phyloP scores from a whole-genome alignment of 495 filamentous ascomycete species.

The Immersiella caudata region DNA sequence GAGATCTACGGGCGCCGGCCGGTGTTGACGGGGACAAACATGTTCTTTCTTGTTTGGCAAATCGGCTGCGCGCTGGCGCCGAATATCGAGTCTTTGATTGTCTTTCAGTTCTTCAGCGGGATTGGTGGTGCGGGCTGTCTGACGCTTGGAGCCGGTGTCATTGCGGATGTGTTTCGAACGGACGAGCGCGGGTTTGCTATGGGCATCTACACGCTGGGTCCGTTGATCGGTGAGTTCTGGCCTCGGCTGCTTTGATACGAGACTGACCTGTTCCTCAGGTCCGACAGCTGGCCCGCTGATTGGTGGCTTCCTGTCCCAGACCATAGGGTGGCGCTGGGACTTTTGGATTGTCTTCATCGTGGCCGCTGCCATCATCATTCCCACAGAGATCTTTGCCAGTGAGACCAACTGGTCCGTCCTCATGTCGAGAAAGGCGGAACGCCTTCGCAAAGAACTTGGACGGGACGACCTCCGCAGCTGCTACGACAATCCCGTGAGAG shows the following conservation, averaged over 20 bases:
- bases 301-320: constrained; percentile 58
- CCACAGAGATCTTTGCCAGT: constrained; percentile 52
- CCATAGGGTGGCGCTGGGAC: constrained; percentile 62
- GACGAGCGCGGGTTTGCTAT: constrained; percentile 62
- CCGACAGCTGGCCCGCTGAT: constrained; percentile 56
- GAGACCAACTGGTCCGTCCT: constrained; percentile 60
- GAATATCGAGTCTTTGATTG: constrained; percentile 58
- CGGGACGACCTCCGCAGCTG: constrained; percentile 42
- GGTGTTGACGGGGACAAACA: constrained; percentile 63
- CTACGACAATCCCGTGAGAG: constrained; percentile 28
- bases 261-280: constrained; percentile 33
- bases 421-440: constrained; percentile 53
- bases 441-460: constrained; percentile 42
- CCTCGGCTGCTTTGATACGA: constrained; percentile 26
- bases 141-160: constrained; percentile 58
- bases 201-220: constrained; percentile 52
- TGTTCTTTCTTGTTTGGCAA: constrained; percentile 70
- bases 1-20: constrained; percentile 73
- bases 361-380: constrained; percentile 41
- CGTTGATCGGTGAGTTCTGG: constrained; percentile 46
- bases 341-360: constrained; percentile 63
- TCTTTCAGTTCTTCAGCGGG: constrained; percentile 68
- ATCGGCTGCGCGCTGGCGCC: constrained; percentile 70
- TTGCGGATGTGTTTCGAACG: constrained; percentile 59
- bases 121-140: constrained; percentile 38